These are phyloP conservation scores for Sporisorium reilianum DNA, from an alignment of 1,284 basidiomycete species.

Conservation along the genomic window DNA sequence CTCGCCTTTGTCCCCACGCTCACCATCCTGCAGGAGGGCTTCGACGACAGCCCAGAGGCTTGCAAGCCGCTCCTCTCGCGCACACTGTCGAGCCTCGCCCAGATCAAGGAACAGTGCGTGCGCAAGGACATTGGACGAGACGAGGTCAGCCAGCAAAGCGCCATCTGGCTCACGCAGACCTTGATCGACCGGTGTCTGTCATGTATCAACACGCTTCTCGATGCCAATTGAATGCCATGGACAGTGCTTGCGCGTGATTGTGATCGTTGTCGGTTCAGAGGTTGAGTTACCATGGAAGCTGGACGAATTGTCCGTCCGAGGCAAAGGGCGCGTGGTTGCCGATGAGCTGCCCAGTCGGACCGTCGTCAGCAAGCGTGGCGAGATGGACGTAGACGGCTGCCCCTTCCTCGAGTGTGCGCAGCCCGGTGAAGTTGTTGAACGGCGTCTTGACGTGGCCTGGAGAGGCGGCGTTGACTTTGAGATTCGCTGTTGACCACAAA, in stretches of 20 bases:
- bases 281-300: constrained; percentile 28
- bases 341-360: constrained; percentile 20
- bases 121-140: background rate
- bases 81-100: background rate
- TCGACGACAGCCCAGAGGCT: background rate
- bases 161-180: constrained; percentile 1
- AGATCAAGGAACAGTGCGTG: background rate
- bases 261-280: no score
- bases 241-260: no score
- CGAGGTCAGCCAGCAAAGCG: background rate
- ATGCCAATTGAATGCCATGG: background rate
- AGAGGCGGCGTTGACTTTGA: constrained; percentile 38
- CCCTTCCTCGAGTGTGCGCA: constrained; percentile 20
- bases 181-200: constrained; percentile 7
- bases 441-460: constrained; percentile 36
- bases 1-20: background rate
- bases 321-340: constrained; percentile 30
- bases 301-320: constrained; percentile 14
- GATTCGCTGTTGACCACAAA: constrained; percentile 3
- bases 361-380: constrained; percentile 26
- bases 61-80: background rate
- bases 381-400: constrained; percentile 34
- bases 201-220: background rate
- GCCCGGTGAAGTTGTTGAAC: constrained; percentile 39
- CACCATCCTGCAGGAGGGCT: background rate